A percentile compares a stretch with the other conserved stretches of the same genome.
Evolutionary conservation across 768 basidiomycete genomes (phyloP).

Genomic region (Pleurotus tuoliensis): DNA sequence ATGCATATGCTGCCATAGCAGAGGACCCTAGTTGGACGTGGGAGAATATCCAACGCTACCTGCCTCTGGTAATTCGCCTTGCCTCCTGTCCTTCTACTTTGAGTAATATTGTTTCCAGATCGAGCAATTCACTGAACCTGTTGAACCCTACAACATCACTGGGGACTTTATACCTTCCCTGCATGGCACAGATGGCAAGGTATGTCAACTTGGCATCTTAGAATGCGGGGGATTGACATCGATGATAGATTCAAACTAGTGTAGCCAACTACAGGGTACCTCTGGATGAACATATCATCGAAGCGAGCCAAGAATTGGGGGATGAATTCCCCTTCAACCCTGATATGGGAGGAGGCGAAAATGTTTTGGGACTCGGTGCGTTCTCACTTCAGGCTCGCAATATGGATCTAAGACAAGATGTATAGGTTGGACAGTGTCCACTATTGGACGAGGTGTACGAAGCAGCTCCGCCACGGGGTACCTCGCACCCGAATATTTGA

Average conservation of each 20-base stretch:
- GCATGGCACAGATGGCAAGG: slow-evolving; percentile 23
- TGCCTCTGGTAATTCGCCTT: slow-evolving; percentile 15
- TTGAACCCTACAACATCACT: slow-evolving; percentile 23
- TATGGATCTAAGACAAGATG: too few species aligned
- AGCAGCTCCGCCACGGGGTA: slow-evolving; percentile 22
- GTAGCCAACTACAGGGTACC: slow-evolving; percentile 15
- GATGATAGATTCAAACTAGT: slow-evolving; percentile 11
- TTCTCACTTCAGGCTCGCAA: background rate
- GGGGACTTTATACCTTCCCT: slow-evolving; percentile 22
- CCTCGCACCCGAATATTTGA: slow-evolving; percentile 16
- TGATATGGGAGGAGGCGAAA: slow-evolving; percentile 25
- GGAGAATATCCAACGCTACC: slow-evolving; percentile 21
- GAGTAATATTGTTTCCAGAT: slow-evolving; percentile 15
- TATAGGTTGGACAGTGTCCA: slow-evolving; percentile 16
- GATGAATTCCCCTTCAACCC: slow-evolving; percentile 21
- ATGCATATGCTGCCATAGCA: slow-evolving; percentile 18
- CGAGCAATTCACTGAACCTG: slow-evolving; percentile 22
- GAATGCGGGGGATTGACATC: background rate
- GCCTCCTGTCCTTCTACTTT: background rate
- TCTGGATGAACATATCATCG: slow-evolving; percentile 18
- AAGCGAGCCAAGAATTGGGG: slow-evolving; percentile 16
- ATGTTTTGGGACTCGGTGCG: slow-evolving; percentile 25
- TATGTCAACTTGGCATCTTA: background rate
- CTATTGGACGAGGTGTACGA: slow-evolving; percentile 15
- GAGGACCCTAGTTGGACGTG: slow-evolving; percentile 26